phyloP scores from a whole-genome alignment of 1,284 basidiomycete species.

The Heterobasidion occidentale region DNA sequence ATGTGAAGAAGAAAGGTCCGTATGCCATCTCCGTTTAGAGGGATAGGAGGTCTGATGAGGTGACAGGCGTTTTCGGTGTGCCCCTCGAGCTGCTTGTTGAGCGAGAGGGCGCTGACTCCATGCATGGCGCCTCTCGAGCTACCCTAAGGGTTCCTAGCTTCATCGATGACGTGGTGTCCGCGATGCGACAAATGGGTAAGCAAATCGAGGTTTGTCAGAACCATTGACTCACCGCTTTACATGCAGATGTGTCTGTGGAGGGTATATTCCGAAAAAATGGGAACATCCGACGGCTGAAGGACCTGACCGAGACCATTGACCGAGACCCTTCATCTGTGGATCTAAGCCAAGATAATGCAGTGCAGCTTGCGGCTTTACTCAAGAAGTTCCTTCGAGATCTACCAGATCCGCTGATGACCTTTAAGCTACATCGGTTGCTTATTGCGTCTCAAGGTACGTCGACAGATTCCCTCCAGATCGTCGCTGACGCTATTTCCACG shows the following conservation, averaged over 20 bases:
- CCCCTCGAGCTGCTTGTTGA: slow-evolving; percentile 95
- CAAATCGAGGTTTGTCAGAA: slow-evolving; percentile 11
- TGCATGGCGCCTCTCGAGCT: slow-evolving; percentile 82
- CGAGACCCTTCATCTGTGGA: slow-evolving; percentile 88
- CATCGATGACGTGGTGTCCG: slow-evolving; percentile 95
- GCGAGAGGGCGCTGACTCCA: slow-evolving; percentile 89
- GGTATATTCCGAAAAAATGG: slow-evolving; percentile 99
- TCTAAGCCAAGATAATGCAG: slow-evolving; percentile 90
- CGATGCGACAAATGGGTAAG: slow-evolving; percentile 98
- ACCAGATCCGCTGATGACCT: slow-evolving; percentile 94
- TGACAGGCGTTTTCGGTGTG: slow-evolving; percentile 79
- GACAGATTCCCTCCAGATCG: neutral
- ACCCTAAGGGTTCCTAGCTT: slow-evolving; percentile 91
- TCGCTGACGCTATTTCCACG: slow-evolving; percentile 1
- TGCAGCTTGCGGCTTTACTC: slow-evolving; percentile 92
- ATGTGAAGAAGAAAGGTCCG: slow-evolving; percentile 84
- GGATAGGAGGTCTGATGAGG: slow-evolving; percentile 2
- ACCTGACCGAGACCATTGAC: slow-evolving; percentile 89
- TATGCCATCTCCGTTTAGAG: slow-evolving; percentile 9
- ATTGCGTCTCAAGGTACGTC: slow-evolving; percentile 82
- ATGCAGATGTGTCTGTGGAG: slow-evolving; percentile 92
- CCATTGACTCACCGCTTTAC: neutral
- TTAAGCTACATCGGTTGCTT: slow-evolving; percentile 86
- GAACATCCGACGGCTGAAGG: slow-evolving; percentile 90
- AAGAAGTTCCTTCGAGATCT: slow-evolving; percentile 97